Conservation (phyloP, 2,329 filamentous ascomycete species). For the Diaporthe nobilis region DNA sequence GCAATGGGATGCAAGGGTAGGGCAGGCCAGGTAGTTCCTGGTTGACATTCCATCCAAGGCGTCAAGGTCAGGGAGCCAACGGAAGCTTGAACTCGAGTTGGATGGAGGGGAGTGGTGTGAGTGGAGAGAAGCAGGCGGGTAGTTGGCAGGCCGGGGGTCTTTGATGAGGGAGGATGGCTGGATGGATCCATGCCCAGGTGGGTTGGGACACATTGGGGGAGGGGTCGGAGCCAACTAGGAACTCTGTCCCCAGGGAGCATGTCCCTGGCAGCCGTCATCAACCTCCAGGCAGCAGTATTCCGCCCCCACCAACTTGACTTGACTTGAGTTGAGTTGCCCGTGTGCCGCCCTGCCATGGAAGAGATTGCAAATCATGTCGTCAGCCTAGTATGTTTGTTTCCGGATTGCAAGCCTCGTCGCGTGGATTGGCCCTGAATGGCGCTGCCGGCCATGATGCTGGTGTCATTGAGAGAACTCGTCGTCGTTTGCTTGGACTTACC, state of each 20-base stretch:
- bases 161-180: slow-evolving; percentile 5
- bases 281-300: slow-evolving; percentile 25
- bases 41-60: slow-evolving; percentile 17
- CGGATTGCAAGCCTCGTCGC: not conserved
- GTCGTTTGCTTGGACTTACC: not conserved
- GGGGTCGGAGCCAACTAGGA: not conserved
- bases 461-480: not conserved
- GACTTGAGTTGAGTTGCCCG: not conserved
- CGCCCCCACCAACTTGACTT: slow-evolving; percentile 1
- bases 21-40: slow-evolving; percentile 21
- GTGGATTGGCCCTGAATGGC: not conserved
- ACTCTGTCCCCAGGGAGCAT: not conserved
- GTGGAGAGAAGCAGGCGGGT: not conserved
- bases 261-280: not conserved
- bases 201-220: not conserved
- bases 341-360: not conserved
- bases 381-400: not conserved
- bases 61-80: slow-evolving; percentile 30
- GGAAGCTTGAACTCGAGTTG: slow-evolving; percentile 22
- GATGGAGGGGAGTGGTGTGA: not conserved
- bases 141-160: not conserved
- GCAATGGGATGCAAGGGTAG: not conserved
- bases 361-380: slow-evolving; percentile 3
- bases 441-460: not conserved
- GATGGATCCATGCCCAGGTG: not conserved